Evolutionary conservation across 208 protist genomes (phyloP).

Genomic region (Trypanosoma rangeli): DNA sequence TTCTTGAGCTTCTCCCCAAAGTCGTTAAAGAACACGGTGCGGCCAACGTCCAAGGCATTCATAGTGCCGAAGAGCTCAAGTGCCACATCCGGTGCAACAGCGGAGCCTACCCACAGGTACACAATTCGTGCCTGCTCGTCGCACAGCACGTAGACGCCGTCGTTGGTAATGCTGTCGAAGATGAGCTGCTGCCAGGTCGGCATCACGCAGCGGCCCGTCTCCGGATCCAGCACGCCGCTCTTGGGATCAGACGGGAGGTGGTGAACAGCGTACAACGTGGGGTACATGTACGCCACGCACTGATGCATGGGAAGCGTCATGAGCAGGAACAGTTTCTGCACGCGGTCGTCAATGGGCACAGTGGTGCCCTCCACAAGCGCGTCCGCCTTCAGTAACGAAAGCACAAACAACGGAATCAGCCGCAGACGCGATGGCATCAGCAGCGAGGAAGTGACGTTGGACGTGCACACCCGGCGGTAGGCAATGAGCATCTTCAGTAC

Average conservation of each 20-base stretch:
- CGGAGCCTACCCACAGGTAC: constrained; percentile 85
- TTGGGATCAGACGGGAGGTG: constrained; percentile 37
- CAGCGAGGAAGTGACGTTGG: constrained; percentile 49
- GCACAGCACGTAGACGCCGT: constrained; percentile 84
- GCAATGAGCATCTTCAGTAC: constrained; percentile 68
- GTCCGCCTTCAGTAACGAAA: constrained; percentile 83
- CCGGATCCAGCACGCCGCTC: constrained; percentile 45
- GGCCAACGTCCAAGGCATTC: constrained; percentile 40
- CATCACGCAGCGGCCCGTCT: constrained; percentile 59
- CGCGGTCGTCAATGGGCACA: constrained; percentile 80
- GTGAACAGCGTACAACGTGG: constrained; percentile 78
- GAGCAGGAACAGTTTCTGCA: constrained; percentile 73
- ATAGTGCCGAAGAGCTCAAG: constrained; percentile 63
- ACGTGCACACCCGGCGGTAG: constrained; percentile 81
- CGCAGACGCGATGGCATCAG: constrained; percentile 93
- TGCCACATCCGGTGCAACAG: constrained; percentile 48
- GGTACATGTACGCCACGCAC: constrained; percentile 83
- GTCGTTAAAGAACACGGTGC: constrained; percentile 44
- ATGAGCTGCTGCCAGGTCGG: constrained; percentile 66
- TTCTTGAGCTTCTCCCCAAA: constrained; percentile 74
- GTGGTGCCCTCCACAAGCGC: constrained; percentile 75
- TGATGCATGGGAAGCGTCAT: constrained; percentile 65
- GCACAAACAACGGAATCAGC: constrained; percentile 87
- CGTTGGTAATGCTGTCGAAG: constrained; percentile 60
- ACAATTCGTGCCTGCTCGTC: constrained; percentile 80